Percentiles rank a stretch among this genome's conserved stretches.
Evolutionary conservation across 495 filamentous ascomycete species (phyloP).

Genomic region (Parmelia sp.): DNA sequence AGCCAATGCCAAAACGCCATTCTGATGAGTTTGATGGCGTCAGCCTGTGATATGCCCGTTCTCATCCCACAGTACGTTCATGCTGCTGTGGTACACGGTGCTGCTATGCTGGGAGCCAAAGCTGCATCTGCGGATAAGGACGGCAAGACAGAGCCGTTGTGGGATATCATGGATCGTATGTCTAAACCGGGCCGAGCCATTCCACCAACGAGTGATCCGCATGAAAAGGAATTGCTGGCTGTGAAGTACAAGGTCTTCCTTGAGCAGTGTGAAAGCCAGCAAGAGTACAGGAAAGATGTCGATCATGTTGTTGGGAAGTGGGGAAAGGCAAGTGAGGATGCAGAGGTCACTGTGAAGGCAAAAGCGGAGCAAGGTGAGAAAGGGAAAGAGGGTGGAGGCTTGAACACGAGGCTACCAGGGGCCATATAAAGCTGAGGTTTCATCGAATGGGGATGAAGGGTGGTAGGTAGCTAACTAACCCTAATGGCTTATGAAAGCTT

Average conservation of each 20-base stretch:
- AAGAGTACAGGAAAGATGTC: slow-evolving; percentile 54
- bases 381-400: slow-evolving; percentile 16
- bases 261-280: slow-evolving; percentile 57
- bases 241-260: slow-evolving; percentile 76
- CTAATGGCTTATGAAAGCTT: not conserved
- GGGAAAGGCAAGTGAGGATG: slow-evolving; percentile 22
- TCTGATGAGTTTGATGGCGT: slow-evolving; percentile 82
- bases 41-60: slow-evolving; percentile 85
- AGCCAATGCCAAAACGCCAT: slow-evolving; percentile 94
- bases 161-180: slow-evolving; percentile 97
- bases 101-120: slow-evolving; percentile 95
- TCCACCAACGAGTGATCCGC: slow-evolving; percentile 57
- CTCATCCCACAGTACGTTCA: slow-evolving; percentile 86
- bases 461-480: too few relatives aligned
- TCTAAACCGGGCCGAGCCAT: slow-evolving; percentile 86
- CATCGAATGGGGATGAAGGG: not conserved
- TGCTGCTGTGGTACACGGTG: slow-evolving; percentile 93
- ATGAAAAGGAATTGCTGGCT: slow-evolving; percentile 70
- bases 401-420: slow-evolving; percentile 16
- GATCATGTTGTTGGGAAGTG: slow-evolving; percentile 52
- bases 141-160: slow-evolving; percentile 77
- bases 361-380: slow-evolving; percentile 17
- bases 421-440: not conserved
- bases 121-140: slow-evolving; percentile 71
- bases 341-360: slow-evolving; percentile 12